A percentile compares a stretch with the other conserved stretches of the same genome.
These are phyloP conservation scores for Vitis riparia DNA, from an alignment of 164 flowering plant genomes.

Conservation along the genomic window DNA sequence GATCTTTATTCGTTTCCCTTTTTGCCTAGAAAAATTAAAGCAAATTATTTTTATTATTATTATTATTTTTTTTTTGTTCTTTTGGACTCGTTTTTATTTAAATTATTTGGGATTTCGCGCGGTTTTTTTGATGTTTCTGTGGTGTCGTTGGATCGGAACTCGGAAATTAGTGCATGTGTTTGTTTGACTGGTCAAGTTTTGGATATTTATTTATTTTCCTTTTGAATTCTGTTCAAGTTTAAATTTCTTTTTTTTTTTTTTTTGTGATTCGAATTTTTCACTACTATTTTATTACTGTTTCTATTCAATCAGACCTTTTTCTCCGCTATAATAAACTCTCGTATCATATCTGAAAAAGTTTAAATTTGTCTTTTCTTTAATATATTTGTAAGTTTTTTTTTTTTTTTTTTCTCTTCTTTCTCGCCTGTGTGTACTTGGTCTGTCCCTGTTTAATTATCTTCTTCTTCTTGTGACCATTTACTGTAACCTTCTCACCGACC, in stretches of 20 bases:
- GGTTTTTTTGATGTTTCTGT: conserved; percentile 11
- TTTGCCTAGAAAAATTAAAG: background rate
- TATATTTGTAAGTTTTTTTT: conserved; percentile 9
- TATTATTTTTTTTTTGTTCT: background rate
- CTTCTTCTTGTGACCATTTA: conserved; percentile 4
- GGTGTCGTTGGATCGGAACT: conserved; percentile 13
- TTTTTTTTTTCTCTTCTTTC: background rate
- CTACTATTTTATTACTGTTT: conserved; percentile 1
- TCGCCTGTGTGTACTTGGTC: background rate
- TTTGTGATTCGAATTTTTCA: conserved; percentile 3
- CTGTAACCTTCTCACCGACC: conserved; percentile 13
- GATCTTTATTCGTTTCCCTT: background rate
- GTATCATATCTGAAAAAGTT: conserved; percentile 20
- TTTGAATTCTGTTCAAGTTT: conserved; percentile 1
- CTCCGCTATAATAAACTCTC: conserved; percentile 8
- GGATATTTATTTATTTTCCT: conserved; percentile 16
- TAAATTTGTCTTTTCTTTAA: conserved; percentile 42
- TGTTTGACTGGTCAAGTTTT: conserved; percentile 35
- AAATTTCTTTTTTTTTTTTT: conserved; percentile 2
- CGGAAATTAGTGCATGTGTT: conserved; percentile 17
- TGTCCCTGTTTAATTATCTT: conserved; percentile 4
- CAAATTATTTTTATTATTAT: background rate
- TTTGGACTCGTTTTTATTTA: background rate
- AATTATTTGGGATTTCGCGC: conserved; percentile 31
- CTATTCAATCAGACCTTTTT: conserved; percentile 9